phyloP scores from a whole-genome alignment of 2,329 filamentous ascomycete genomes.

The Xylariales sp. region DNA sequence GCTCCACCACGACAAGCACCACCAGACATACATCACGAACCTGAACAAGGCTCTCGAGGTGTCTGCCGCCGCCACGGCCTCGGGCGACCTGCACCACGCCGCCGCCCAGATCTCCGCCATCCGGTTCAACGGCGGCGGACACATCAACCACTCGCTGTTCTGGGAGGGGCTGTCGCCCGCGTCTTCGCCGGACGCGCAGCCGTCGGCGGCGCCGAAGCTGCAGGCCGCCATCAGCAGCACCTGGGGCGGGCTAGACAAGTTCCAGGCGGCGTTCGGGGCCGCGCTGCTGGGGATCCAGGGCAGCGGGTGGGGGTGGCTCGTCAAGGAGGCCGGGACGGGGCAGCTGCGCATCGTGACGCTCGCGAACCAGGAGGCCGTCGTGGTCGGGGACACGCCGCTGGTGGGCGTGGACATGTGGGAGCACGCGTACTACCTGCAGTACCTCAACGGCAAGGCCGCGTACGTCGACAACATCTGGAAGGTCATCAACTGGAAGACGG shows the following conservation, averaged over 20 bases:
- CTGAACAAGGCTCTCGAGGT: slow-evolving; percentile 74
- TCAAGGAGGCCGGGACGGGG: slow-evolving; percentile 70
- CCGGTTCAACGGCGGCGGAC: slow-evolving; percentile 90
- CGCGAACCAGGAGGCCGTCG: slow-evolving; percentile 86
- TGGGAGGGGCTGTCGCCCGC: slow-evolving; percentile 84
- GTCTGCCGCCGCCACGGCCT: slow-evolving; percentile 66
- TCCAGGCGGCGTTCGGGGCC: slow-evolving; percentile 73
- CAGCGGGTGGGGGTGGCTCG: slow-evolving; percentile 89
- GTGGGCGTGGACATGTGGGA: slow-evolving; percentile 93
- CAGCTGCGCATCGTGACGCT: slow-evolving; percentile 79
- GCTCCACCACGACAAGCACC: slow-evolving; percentile 82
- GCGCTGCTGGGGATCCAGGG: slow-evolving; percentile 80
- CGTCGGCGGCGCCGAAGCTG: slow-evolving; percentile 68
- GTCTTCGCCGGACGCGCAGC: slow-evolving; percentile 66
- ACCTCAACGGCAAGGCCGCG: slow-evolving; percentile 78
- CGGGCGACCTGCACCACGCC: slow-evolving; percentile 69
- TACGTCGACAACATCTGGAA: slow-evolving; percentile 84
- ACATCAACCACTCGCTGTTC: slow-evolving; percentile 94
- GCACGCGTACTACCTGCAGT: slow-evolving; percentile 91
- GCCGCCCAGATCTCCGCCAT: slow-evolving; percentile 74
- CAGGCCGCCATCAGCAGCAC: slow-evolving; percentile 69
- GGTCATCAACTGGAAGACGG: slow-evolving; percentile 80
- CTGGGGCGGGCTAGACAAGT: slow-evolving; percentile 76
- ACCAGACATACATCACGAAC: slow-evolving; percentile 81
- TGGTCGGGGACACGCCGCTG: slow-evolving; percentile 71